Evolutionary conservation across 2,329 filamentous ascomycete genomes (phyloP), one percentile per base, ranked within the genome.

Genomic region (Trichoderma gracile): DNA sequence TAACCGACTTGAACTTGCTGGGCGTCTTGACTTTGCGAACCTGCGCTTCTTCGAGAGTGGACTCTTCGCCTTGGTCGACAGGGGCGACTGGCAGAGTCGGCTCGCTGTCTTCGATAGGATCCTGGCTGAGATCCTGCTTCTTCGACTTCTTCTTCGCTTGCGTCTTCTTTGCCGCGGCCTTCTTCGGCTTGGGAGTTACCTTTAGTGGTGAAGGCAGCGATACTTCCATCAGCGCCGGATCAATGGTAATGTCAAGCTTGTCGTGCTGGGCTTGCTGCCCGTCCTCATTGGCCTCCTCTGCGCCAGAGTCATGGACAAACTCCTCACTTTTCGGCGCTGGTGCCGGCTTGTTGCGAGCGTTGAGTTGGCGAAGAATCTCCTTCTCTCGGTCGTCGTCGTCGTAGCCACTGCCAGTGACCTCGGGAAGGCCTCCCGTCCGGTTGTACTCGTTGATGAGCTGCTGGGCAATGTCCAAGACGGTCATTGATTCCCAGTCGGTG

Each of bases 371-470:
- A 5, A 78, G 64, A 47, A 74, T 71, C 9, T 70, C 67, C 70
- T 72, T 75, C 61, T 78, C 77, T 33, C 46, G 60, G 38, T 76
- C 71, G 2, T 63, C 67, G 60, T 76, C 74, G 40, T 76, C 68
- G 62, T 71, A 77, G 5, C 70, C 67, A 21, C 68, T 70, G 33
- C 72, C 72, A 2, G 67, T 69, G 12, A 78, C 68, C 15, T 75
- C 73, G 10, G 77, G 77, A 15, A 78, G 69, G 38, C 72, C 69
- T 52, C 74, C 73, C 5, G 70, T 71, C 61, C 75, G 71, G 52
- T 75, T 72, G 55, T 77, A 78, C 33, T 71, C 62, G 2, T 76
- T 72, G 1, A 78, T 49, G 2, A 80, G 68, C 59, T 74, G 73
- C 38, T 74, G 73, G 3, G 78, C 74, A 60, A 73, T 74, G 19